Evolutionary conservation across 2,329 filamentous ascomycete genomes (phyloP).

Genomic region (Trichoderma lentiforme): DNA sequence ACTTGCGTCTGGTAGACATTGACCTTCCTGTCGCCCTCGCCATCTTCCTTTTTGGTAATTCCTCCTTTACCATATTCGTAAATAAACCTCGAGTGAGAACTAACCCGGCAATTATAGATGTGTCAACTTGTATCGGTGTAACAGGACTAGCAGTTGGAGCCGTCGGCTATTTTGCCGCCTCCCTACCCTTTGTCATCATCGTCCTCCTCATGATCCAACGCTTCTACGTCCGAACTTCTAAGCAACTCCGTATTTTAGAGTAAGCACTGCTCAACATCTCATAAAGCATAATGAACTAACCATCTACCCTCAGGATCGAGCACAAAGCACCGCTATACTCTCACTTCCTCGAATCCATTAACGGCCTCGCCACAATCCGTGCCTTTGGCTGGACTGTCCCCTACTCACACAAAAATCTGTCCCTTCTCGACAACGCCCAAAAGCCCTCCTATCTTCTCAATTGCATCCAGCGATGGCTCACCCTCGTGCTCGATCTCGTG

Average conservation of each 20-base stretch:
- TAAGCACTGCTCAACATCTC: slow-evolving; percentile 16
- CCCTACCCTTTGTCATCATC: slow-evolving; percentile 42
- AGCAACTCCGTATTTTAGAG: slow-evolving; percentile 52
- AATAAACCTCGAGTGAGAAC: neutral
- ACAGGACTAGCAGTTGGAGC: slow-evolving; percentile 43
- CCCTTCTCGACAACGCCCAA: slow-evolving; percentile 45
- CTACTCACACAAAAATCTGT: slow-evolving; percentile 36
- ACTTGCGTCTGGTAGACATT: slow-evolving; percentile 40
- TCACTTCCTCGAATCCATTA: slow-evolving; percentile 33
- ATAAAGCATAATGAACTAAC: neutral
- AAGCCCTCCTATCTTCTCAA: slow-evolving; percentile 52
- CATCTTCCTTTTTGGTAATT: slow-evolving; percentile 28
- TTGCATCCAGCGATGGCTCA: slow-evolving; percentile 52
- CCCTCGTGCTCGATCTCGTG: slow-evolving; percentile 48
- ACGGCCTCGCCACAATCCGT: slow-evolving; percentile 35
- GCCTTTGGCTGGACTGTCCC: slow-evolving; percentile 38
- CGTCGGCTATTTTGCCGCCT: slow-evolving; percentile 44
- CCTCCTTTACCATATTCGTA: no score
- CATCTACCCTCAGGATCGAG: slow-evolving; percentile 27
- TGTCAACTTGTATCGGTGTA: slow-evolving; percentile 39
- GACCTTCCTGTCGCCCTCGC: slow-evolving; percentile 32
- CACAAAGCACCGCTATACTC: slow-evolving; percentile 34
- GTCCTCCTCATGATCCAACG: slow-evolving; percentile 46
- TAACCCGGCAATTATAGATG: slow-evolving; percentile 21
- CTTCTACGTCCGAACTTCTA: slow-evolving; percentile 54